A percentile compares a stretch with the other conserved stretches of the same genome.
Conservation (phyloP, 208 protist species). For the Sergeia podlipaevii region DNA sequence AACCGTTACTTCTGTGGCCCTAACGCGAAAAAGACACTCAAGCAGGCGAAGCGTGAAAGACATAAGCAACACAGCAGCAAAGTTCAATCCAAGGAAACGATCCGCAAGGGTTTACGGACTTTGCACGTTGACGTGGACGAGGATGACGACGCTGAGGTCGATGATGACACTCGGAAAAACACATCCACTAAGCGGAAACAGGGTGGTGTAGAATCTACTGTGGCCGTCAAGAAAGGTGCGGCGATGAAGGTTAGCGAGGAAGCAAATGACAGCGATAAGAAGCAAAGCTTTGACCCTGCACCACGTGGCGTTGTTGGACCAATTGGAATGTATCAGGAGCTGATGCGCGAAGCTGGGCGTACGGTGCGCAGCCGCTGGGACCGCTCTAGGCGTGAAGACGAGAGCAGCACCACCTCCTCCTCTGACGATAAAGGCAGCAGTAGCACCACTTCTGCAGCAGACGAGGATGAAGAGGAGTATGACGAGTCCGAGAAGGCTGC, state of each 20-base stretch:
- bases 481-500: no score
- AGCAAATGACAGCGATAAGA: constrained; percentile 17
- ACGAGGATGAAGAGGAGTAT: constrained; percentile 29
- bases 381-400: constrained; percentile 11
- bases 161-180: no score
- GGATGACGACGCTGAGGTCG: constrained; percentile 4
- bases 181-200: no score
- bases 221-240: no score
- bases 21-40: constrained; percentile 68
- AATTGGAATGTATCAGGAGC: constrained; percentile 87
- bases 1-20: constrained; percentile 95
- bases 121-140: constrained; percentile 67
- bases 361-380: constrained; percentile 85
- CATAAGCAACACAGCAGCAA: constrained; percentile 11
- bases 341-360: constrained; percentile 86
- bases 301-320: constrained; percentile 53
- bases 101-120: constrained; percentile 75
- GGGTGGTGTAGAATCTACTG: no score
- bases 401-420: constrained; percentile 9
- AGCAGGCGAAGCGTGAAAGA: constrained; percentile 87
- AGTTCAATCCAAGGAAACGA: constrained; percentile 30
- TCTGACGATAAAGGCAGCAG: constrained; percentile 1
- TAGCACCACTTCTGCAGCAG: constrained; percentile 7
- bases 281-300: constrained; percentile 7
- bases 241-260: no score